Percentiles rank a stretch among this genome's conserved stretches.
phyloP scores from a whole-genome alignment of 2,329 filamentous ascomycete species.

The Trichoderma sp. region DNA sequence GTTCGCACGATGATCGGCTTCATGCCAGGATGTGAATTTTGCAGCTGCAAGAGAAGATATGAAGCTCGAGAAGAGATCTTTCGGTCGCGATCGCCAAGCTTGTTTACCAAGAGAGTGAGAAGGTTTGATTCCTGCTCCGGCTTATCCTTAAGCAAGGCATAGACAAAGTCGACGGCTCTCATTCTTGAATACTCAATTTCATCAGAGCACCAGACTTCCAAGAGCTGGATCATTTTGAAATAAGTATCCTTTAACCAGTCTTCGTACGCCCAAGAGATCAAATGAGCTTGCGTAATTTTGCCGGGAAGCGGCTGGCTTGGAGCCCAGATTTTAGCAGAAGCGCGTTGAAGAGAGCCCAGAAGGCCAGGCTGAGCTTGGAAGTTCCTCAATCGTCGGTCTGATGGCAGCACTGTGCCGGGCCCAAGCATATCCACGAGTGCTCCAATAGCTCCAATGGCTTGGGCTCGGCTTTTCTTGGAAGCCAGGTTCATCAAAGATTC shows the following conservation, averaged over 20 bases:
- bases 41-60: conserved; percentile 87
- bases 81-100: conserved; percentile 90
- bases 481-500: conserved; percentile 81
- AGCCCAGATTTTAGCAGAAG: conserved; percentile 62
- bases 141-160: conserved; percentile 88
- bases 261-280: conserved; percentile 89
- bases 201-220: conserved; percentile 92
- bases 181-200: conserved; percentile 93
- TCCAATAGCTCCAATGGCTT: conserved; percentile 88
- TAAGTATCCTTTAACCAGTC: conserved; percentile 94
- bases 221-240: conserved; percentile 87
- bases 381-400: conserved; percentile 74
- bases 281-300: conserved; percentile 70
- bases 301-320: conserved; percentile 70
- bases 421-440: conserved; percentile 94
- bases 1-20: conserved; percentile 82
- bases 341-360: conserved; percentile 67
- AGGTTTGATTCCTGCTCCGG: conserved; percentile 97
- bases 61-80: conserved; percentile 95
- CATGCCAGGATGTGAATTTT: conserved; percentile 90
- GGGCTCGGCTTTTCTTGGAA: conserved; percentile 90
- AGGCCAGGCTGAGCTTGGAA: conserved; percentile 82
- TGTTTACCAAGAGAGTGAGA: conserved; percentile 88
- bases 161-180: conserved; percentile 87
- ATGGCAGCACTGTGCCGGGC: conserved; percentile 80